These are phyloP conservation scores for Clonostachys chloroleuca DNA, from an alignment of 2,329 filamentous ascomycete genomes.

Conservation along the genomic window DNA sequence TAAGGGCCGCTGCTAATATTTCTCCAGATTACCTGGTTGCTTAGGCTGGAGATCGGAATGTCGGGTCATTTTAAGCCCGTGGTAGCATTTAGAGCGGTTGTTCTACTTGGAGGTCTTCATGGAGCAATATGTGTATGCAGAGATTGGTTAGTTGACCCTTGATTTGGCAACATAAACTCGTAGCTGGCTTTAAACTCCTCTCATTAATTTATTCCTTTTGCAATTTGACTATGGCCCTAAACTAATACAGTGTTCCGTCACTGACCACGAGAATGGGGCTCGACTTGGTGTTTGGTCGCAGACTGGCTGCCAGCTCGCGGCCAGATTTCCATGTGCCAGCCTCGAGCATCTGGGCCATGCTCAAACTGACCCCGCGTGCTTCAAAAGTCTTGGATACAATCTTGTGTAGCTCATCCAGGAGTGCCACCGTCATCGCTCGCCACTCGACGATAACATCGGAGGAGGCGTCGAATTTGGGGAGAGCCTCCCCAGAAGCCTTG, in stretches of 20 bases:
- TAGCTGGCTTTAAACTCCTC: neutral
- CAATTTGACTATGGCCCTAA: neutral
- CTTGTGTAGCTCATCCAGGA: conserved; percentile 44
- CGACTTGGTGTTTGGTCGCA: conserved; percentile 73
- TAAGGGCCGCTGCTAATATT: neutral
- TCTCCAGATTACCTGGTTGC: conserved; percentile 29
- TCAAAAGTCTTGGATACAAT: conserved; percentile 31
- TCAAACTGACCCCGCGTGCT: conserved; percentile 27
- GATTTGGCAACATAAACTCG: neutral
- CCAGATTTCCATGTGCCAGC: conserved; percentile 61
- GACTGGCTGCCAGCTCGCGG: conserved; percentile 75
- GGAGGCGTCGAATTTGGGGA: conserved; percentile 45
- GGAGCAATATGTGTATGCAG: neutral
- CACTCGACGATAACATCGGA: conserved; percentile 59
- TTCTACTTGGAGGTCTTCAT: neutral
- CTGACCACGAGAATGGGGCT: conserved; percentile 79
- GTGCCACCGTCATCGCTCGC: conserved; percentile 52
- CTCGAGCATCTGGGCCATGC: conserved; percentile 45
- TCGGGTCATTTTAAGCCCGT: too few relatives aligned
- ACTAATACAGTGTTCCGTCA: conserved; percentile 56
- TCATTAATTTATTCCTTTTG: neutral
- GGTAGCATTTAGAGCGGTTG: too few relatives aligned
- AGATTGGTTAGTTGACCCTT: neutral
- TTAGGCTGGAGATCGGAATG: conserved; percentile 12
- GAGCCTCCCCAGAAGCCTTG: conserved; percentile 31